Evolutionary conservation across 257 asterid species (phyloP), one percentile per base, ranked within the genome.

Genomic region (Mentha longifolia): DNA sequence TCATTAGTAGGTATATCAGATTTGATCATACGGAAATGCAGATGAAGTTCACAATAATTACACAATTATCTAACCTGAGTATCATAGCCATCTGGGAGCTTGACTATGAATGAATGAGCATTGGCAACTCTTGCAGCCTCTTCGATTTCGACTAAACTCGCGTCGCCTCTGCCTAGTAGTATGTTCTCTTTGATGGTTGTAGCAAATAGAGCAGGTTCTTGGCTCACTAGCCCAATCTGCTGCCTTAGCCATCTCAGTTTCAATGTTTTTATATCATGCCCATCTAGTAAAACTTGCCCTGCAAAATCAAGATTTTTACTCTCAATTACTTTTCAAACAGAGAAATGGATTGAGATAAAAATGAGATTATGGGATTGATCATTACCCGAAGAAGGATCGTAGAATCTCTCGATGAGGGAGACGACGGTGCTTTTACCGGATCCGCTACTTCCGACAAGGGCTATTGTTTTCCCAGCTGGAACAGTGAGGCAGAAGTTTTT

Each of bases 361-460:
- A 52, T 64, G 20, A 33, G 39, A 30, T n/a, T 62, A 55, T 20
- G 37, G 64, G 28, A 16, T 2, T 20, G 67, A 60, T 35, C 14
- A 37, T 33, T 49, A 92, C 98, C 98, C 59, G 96, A 87, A 52
- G 84, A 76, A 70, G 98, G 97, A 78, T 92, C 98, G 25, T 92
- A 92, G 75, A 92, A 92, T 71, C 98, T 83, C 83, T 92, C 98
- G 2, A 92, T 88, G 60, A 92, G 97, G 57, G 98, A 86, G 19
- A 92, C 98, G 16, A 92, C 96, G 0, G 98, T 92, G 76, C 98
- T 92, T 80, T 92, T 92, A 0, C 98, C 98, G 0, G 98, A 90
- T 31, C 98, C 98, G 43, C 98, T 92, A 78, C 97, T 92, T 61
- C 97, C 98, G 0, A 92, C 98, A 51, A 92, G 69, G 33, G 98